Base-by-base conservation (phyloP, 2,329 filamentous ascomycete genomes). In the Penicillium sp. region DNA sequence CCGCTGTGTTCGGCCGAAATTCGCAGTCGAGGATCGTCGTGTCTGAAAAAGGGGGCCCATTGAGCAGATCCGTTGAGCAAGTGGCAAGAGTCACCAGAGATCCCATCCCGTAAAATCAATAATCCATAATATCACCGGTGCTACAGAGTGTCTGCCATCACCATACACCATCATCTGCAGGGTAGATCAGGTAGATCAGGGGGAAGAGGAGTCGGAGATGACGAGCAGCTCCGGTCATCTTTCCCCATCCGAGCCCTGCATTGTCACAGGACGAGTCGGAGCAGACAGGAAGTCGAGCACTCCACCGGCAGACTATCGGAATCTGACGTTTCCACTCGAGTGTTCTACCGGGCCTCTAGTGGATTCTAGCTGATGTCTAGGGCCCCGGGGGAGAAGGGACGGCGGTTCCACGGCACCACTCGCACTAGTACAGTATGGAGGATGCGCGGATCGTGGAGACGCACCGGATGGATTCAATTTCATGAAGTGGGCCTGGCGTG, bases 291-390 rank as follows among this genome's bases (percentile, higher is more conserved):
- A 40, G 40, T 42, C 39, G 14, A 24, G 13, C 20, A 43, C 43
- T 55, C 53, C 47, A 56, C 50, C 46, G 23, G 24, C 24, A 26
- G 24, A 44, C 45, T 36, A 42, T 52, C 41, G 46, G 51, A 52
- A 51, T 53, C 41, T 56, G 54, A 60, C 48, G 57, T 57, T 57
- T 51, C 60, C 58, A 60, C 3, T 45, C 47, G 48, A 61, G 55
- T 61, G 50, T 51, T 66, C 63, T 66, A 64, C 62, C 55, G 53
- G 54, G 43, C 42, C 42, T 14, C 36, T 31, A 34, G 42, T 31
- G 62, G 52, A 49, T 64, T 66, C 63, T 66, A 65, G 63, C 56
- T 56, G 54, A 40, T 46, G 40, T 13, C 36, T 31, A 34, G 42
- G 18, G 18, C 18, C 18, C 18, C 18, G 18, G 18, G 18, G 18